Conservation (phyloP, 2,329 filamentous ascomycete genomes). For the Penicillium sp. region DNA sequence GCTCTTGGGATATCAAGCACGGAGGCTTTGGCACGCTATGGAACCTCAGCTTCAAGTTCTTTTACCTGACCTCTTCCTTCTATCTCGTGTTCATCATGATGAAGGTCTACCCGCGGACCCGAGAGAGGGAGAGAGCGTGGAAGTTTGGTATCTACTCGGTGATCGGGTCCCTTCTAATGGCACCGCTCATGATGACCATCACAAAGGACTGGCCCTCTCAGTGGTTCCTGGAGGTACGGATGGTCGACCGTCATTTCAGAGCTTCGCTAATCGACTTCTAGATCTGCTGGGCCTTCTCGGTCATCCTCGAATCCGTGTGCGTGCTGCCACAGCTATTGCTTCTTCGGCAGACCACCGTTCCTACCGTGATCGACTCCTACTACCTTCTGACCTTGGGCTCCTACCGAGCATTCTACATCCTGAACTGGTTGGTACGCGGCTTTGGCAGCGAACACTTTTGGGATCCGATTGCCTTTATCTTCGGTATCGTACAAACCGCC, state of each 20-base stretch:
- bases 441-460: constrained; percentile 59
- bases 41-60: constrained; percentile 73
- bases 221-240: constrained; percentile 43
- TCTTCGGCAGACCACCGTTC: constrained; percentile 89
- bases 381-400: constrained; percentile 85
- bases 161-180: constrained; percentile 62
- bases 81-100: constrained; percentile 90
- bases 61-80: constrained; percentile 79
- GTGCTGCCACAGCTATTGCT: constrained; percentile 88
- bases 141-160: constrained; percentile 74
- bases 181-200: constrained; percentile 71
- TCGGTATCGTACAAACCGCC: constrained; percentile 83
- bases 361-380: constrained; percentile 94
- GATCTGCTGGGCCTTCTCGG: constrained; percentile 83
- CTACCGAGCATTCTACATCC: constrained; percentile 83
- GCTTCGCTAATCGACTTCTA: constrained; percentile 36
- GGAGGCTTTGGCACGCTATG: constrained; percentile 10
- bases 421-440: constrained; percentile 81
- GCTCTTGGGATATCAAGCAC: constrained; percentile 19
- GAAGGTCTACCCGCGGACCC: constrained; percentile 78
- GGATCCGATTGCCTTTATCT: constrained; percentile 74
- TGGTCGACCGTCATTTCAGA: background rate
- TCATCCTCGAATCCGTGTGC: constrained; percentile 87
- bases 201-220: constrained; percentile 53
- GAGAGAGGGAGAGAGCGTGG: constrained; percentile 91